These are phyloP conservation scores for Candida boleticola DNA, from an alignment of 805 yeast species.

Conservation along the genomic window DNA sequence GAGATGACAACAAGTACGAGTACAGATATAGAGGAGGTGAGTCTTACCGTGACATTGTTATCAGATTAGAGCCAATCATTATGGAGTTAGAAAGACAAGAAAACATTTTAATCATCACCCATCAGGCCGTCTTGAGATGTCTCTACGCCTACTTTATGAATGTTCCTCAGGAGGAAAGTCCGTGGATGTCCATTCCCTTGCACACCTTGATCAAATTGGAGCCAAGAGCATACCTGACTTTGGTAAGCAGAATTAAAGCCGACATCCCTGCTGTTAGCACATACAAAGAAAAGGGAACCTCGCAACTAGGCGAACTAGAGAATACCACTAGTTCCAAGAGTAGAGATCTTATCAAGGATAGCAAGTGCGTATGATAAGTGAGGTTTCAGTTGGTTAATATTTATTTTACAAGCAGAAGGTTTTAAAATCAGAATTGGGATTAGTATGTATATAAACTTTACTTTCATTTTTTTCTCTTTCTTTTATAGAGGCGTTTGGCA, in stretches of 20 bases:
- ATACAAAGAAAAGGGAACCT: slow-evolving; percentile 90
- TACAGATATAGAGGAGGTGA: slow-evolving; percentile 98
- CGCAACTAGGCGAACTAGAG: slow-evolving; percentile 54
- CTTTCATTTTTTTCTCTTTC: too few species aligned
- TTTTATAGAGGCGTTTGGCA: too few species aligned
- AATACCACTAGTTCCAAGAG: slow-evolving; percentile 38
- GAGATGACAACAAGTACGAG: slow-evolving; percentile 94
- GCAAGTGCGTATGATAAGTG: slow-evolving; percentile 12
- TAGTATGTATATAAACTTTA: too few species aligned
- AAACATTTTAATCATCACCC: slow-evolving; percentile 91
- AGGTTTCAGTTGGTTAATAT: slow-evolving; percentile 11
- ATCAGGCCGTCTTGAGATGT: slow-evolving; percentile 95
- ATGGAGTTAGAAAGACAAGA: slow-evolving; percentile 99
- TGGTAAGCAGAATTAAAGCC: slow-evolving; percentile 87
- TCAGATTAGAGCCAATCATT: slow-evolving; percentile 92
- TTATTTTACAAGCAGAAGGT: too few species aligned
- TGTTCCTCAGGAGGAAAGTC: slow-evolving; percentile 94
- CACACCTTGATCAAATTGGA: slow-evolving; percentile 93
- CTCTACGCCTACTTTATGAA: slow-evolving; percentile 98
- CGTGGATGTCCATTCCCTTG: slow-evolving; percentile 98
- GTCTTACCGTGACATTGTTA: slow-evolving; percentile 91
- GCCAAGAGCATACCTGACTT: slow-evolving; percentile 90
- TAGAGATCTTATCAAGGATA: slow-evolving; percentile 49
- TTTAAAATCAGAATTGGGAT: too few species aligned
- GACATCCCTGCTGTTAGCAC: slow-evolving; percentile 98